phyloP scores from a whole-genome alignment of 148 eudicot species.

The Diospyros lotus region DNA sequence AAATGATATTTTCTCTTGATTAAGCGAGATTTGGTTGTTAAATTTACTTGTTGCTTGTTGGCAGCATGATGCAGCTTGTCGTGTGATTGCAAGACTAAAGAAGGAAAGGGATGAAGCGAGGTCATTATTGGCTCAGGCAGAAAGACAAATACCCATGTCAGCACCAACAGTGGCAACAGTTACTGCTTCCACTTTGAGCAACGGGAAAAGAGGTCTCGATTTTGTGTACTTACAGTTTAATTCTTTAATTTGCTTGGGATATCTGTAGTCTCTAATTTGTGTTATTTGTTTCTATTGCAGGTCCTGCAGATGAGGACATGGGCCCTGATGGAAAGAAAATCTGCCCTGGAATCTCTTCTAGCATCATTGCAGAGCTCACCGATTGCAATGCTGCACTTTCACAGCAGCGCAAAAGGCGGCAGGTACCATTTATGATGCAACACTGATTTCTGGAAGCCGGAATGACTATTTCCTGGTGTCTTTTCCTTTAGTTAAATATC shows the following conservation, averaged over 20 bases:
- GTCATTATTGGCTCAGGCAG: constrained; percentile 74
- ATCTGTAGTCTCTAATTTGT: neutral
- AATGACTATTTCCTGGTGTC: neutral
- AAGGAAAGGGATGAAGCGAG: constrained; percentile 96
- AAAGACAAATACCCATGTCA: constrained; percentile 64
- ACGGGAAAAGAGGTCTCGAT: constrained; percentile 82
- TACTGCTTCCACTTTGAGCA: constrained; percentile 59
- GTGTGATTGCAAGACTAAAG: constrained; percentile 96
- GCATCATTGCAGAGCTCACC: constrained; percentile 68
- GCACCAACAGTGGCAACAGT: constrained; percentile 32
- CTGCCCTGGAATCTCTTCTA: constrained; percentile 67
- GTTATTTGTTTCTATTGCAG: constrained; percentile 28
- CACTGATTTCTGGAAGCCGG: neutral
- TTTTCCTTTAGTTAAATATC: neutral
- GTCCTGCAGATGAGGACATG: constrained; percentile 56
- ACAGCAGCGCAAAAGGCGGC: constrained; percentile 77
- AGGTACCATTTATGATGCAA: constrained; percentile 38
- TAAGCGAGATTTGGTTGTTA: neutral
- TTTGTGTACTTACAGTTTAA: constrained; percentile 2
- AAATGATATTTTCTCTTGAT: neutral
- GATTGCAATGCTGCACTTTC: constrained; percentile 90
- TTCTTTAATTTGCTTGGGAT: constrained; percentile 2
- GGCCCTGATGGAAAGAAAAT: constrained; percentile 62
- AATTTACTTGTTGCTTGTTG: constrained; percentile 3
- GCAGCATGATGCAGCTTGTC: constrained; percentile 99